These are phyloP conservation scores for Eragrostis tef DNA, from an alignment of 202 grass and related monocot species.

Conservation along the genomic window DNA sequence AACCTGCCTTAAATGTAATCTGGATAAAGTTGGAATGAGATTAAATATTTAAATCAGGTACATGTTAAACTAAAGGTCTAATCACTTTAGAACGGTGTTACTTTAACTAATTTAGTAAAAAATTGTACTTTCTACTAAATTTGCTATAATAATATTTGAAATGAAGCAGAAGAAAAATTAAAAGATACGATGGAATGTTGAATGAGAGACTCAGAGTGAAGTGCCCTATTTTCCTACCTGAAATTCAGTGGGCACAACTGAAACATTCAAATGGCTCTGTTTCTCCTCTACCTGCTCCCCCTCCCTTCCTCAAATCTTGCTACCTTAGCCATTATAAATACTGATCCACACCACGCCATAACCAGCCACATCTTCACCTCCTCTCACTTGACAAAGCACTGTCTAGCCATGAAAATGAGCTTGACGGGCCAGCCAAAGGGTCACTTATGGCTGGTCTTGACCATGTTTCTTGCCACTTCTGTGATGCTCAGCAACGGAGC, in stretches of 20 bases:
- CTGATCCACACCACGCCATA: constrained; percentile 38
- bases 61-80: too few relatives aligned
- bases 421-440: constrained; percentile 30
- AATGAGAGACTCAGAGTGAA: not conserved
- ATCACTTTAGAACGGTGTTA: too few relatives aligned
- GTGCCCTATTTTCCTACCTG: not conserved
- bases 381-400: constrained; percentile 22
- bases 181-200: not conserved
- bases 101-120: too few relatives aligned
- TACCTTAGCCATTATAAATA: constrained; percentile 55
- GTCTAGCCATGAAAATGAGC: constrained; percentile 29
- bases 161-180: too few relatives aligned
- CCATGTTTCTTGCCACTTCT: constrained; percentile 34
- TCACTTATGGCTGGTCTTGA: constrained; percentile 45
- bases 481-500: constrained; percentile 39
- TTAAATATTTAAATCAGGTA: too few relatives aligned
- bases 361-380: constrained; percentile 35
- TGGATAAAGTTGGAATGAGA: too few relatives aligned
- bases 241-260: not conserved
- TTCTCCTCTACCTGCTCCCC: constrained; percentile 36
- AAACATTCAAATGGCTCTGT: not conserved
- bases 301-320: constrained; percentile 20
- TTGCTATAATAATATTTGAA: too few relatives aligned
- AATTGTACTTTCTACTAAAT: too few relatives aligned
- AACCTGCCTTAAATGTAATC: too few relatives aligned